Conservation (phyloP, 805 yeast genomes). For the Candida namnaoensis region DNA sequence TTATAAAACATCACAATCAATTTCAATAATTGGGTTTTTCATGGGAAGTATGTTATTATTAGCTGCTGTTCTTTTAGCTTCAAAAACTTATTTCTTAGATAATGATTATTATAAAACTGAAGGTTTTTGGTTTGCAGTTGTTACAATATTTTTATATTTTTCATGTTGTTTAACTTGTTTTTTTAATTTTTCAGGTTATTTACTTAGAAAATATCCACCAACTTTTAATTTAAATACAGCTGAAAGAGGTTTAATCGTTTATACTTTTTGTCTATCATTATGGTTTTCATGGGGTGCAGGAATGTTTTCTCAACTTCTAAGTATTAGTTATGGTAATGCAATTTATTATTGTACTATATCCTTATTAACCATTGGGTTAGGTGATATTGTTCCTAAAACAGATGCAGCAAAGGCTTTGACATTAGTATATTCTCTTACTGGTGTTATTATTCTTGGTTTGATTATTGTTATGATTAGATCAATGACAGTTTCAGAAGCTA, state of each 20-base stretch:
- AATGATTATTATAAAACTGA: conserved; percentile 27
- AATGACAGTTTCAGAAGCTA: conserved; percentile 50
- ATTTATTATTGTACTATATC: conserved; percentile 69
- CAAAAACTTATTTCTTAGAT: conserved; percentile 17
- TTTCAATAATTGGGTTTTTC: conserved; percentile 60
- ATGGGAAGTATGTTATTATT: conserved; percentile 47
- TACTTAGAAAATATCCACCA: conserved; percentile 54
- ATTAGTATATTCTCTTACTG: conserved; percentile 57
- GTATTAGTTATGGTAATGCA: conserved; percentile 52
- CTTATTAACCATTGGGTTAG: conserved; percentile 71
- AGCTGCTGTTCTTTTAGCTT: conserved; percentile 33
- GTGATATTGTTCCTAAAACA: conserved; percentile 55
- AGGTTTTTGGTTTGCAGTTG: conserved; percentile 75
- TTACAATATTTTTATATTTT: conserved; percentile 57
- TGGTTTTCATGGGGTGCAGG: conserved; percentile 75
- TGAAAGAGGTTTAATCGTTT: conserved; percentile 69
- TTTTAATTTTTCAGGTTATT: conserved; percentile 56
- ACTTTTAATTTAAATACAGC: conserved; percentile 55
- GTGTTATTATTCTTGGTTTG: conserved; percentile 67
- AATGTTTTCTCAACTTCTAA: conserved; percentile 36
- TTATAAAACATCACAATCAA: conserved; percentile 52
- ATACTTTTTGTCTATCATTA: conserved; percentile 51
- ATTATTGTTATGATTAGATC: conserved; percentile 62
- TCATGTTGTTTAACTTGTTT: conserved; percentile 42
- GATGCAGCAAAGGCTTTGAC: conserved; percentile 48